Percentiles rank a stretch among this genome's conserved stretches.
Evolutionary conservation across 257 asterid genomes (phyloP).

Genomic region (Scutellaria galericulata): DNA sequence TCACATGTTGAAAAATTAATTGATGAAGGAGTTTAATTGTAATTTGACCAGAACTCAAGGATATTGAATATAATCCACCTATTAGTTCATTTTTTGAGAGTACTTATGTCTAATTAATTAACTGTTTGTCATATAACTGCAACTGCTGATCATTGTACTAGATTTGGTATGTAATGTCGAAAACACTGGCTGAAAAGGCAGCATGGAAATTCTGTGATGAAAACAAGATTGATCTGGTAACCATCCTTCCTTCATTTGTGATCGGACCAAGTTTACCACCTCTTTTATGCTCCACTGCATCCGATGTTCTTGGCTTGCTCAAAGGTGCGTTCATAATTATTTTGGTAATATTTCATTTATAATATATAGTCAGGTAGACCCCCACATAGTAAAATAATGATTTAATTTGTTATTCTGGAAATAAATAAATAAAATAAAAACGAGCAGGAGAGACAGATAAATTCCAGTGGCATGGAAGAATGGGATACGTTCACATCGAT

Average conservation of each 20-base stretch:
- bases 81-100: not conserved
- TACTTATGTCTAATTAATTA: not conserved
- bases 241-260: conserved; percentile 75
- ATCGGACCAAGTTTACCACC: conserved; percentile 82
- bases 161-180: conserved; percentile 87
- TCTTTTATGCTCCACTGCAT: conserved; percentile 64
- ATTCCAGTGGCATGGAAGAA: conserved; percentile 82
- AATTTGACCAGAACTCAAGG: too few relatives aligned
- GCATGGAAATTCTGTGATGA: conserved; percentile 86
- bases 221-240: conserved; percentile 66
- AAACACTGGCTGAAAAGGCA: conserved; percentile 86
- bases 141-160: conserved; percentile 1
- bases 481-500: conserved; percentile 94
- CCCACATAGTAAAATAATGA: too few relatives aligned
- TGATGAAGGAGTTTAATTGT: not conserved
- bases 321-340: conserved; percentile 44
- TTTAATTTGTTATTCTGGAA: too few relatives aligned
- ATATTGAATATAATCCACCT: too few relatives aligned
- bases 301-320: conserved; percentile 85
- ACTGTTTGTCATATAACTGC: not conserved
- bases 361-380: too few relatives aligned
- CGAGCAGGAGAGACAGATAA: conserved; percentile 64
- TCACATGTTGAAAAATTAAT: too few relatives aligned
- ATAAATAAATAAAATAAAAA: not conserved
- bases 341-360: too few relatives aligned